Evolutionary conservation across 169 alveolate species (phyloP).

Genomic region (Plasmodium coatneyi): DNA sequence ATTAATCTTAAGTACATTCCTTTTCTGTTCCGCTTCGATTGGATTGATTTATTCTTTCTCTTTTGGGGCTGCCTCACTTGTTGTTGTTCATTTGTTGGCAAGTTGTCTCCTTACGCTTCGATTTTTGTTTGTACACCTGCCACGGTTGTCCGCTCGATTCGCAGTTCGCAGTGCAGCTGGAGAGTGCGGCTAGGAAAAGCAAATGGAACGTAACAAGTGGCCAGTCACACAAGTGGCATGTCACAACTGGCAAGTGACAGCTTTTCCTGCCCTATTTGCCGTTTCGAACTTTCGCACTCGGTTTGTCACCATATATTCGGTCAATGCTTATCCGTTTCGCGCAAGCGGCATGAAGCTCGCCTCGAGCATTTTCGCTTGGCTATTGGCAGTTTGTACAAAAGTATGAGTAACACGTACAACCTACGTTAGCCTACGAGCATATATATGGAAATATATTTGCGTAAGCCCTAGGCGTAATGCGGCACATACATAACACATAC

Average conservation of each 20-base stretch:
- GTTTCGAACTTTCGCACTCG: background rate
- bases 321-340: background rate
- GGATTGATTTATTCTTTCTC: background rate
- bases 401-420: background rate
- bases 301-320: background rate
- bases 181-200: background rate
- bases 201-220: background rate
- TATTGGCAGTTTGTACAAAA: background rate
- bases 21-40: background rate
- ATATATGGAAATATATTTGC: background rate
- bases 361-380: background rate
- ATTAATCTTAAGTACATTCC: background rate
- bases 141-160: background rate
- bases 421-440: background rate
- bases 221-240: background rate
- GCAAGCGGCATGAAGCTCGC: background rate
- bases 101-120: background rate
- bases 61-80: background rate
- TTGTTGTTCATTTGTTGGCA: background rate
- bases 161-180: background rate
- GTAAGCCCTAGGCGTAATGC: background rate
- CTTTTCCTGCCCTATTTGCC: background rate
- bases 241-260: background rate
- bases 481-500: background rate
- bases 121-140: background rate